Conservation (phyloP, 176 grass and related monocot species). For the Avena sativa region DNA sequence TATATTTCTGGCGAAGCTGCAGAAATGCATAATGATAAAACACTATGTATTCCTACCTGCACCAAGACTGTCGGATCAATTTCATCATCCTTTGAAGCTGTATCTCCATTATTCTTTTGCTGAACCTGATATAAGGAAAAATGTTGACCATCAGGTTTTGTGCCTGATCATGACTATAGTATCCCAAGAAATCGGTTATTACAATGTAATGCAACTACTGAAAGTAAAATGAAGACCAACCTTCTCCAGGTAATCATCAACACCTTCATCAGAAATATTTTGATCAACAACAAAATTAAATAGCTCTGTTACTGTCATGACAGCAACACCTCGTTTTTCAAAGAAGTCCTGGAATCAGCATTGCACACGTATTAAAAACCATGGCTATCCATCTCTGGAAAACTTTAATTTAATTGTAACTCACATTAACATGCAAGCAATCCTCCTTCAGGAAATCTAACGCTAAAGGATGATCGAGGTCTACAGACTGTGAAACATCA, state of each 20-base stretch:
- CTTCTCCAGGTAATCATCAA: slow-evolving; percentile 90
- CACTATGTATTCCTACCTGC: slow-evolving; percentile 59
- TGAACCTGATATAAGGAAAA: slow-evolving; percentile 64
- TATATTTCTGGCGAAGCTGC: background rate
- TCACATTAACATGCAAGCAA: slow-evolving; percentile 95
- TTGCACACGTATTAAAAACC: slow-evolving; percentile 5
- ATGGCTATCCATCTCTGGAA: background rate
- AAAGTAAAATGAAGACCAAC: slow-evolving; percentile 46
- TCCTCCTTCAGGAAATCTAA: slow-evolving; percentile 96
- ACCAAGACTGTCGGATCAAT: slow-evolving; percentile 80
- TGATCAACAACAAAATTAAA: slow-evolving; percentile 93
- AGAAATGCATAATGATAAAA: slow-evolving; percentile 6
- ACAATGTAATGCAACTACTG: slow-evolving; percentile 27
- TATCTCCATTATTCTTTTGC: slow-evolving; percentile 75
- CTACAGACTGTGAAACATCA: slow-evolving; percentile 96
- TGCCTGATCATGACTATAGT: background rate
- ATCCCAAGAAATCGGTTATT: background rate
- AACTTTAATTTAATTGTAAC: slow-evolving; percentile 30
- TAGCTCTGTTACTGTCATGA: slow-evolving; percentile 79
- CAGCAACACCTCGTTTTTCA: slow-evolving; percentile 77
- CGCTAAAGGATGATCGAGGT: slow-evolving; percentile 89
- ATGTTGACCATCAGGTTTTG: slow-evolving; percentile 23
- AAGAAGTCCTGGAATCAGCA: slow-evolving; percentile 79
- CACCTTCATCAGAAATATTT: slow-evolving; percentile 77
- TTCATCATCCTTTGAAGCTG: slow-evolving; percentile 59